Conservation (phyloP, 2,329 filamentous ascomycete species). For the Pleoardoris graminearum region DNA sequence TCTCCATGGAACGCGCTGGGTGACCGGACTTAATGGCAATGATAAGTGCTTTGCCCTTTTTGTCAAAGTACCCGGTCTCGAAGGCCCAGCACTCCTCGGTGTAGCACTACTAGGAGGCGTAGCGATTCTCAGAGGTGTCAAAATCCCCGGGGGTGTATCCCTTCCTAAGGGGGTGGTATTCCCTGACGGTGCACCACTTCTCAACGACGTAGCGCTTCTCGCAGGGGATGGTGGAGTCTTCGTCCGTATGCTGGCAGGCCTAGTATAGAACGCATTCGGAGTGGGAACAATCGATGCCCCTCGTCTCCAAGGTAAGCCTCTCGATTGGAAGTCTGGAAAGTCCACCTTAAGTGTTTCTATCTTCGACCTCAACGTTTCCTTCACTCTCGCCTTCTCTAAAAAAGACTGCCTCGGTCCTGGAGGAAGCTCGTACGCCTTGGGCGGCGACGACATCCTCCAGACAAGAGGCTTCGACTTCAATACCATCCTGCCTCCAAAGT, state of each 20-base stretch:
- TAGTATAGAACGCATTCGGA: conserved; percentile 34
- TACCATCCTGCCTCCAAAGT: conserved; percentile 15
- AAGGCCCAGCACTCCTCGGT: background rate
- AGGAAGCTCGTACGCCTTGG: conserved; percentile 3
- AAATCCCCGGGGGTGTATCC: background rate
- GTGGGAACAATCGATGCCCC: conserved; percentile 36
- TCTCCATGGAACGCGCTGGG: conserved; percentile 5
- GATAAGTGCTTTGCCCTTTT: conserved; percentile 14
- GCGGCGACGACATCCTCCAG: conserved; percentile 14
- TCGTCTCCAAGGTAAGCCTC: conserved; percentile 21
- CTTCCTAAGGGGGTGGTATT: background rate
- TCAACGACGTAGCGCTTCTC: background rate
- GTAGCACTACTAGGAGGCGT: background rate
- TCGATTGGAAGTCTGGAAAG: conserved; percentile 22
- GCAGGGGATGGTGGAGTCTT: conserved; percentile 15
- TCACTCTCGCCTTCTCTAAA: conserved; percentile 28
- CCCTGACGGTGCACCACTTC: background rate
- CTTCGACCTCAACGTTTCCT: conserved; percentile 23
- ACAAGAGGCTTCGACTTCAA: conserved; percentile 14
- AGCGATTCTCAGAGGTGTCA: background rate
- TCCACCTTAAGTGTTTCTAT: conserved; percentile 27
- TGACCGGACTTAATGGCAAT: conserved; percentile 20
- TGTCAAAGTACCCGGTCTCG: conserved; percentile 12
- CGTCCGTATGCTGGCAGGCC: background rate
- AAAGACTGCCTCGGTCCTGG: conserved; percentile 19